phyloP scores from a whole-genome alignment of 2,329 filamentous ascomycete species.

The Colletotrichum sp. region DNA sequence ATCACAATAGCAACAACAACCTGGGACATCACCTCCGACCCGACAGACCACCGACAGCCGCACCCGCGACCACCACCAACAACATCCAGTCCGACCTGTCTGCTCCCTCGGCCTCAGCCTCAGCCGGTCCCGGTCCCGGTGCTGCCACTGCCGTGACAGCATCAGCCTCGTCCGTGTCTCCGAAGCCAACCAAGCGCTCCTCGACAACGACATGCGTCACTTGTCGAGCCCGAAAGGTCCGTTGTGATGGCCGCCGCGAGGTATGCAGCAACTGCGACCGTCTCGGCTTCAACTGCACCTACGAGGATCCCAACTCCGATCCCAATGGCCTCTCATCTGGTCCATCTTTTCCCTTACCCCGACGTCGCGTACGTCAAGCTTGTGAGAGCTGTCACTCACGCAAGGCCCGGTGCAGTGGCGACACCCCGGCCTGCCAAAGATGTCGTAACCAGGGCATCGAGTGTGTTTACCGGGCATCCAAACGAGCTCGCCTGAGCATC shows the following conservation, averaged over 20 bases:
- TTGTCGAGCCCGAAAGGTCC: conserved; percentile 62
- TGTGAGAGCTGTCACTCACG: conserved; percentile 63
- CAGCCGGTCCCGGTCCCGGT: not conserved
- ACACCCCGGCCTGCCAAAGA: conserved; percentile 58
- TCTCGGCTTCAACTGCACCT: conserved; percentile 62
- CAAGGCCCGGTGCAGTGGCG: conserved; percentile 64
- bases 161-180: conserved; percentile 20
- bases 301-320: conserved; percentile 52
- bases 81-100: not conserved
- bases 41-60: conserved; percentile 20
- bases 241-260: conserved; percentile 59
- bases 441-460: conserved; percentile 58
- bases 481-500: conserved; percentile 32
- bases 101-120: not conserved
- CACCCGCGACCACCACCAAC: not conserved
- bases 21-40: conserved; percentile 18
- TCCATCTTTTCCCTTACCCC: conserved; percentile 39
- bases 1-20: conserved; percentile 10
- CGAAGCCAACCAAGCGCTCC: conserved; percentile 39
- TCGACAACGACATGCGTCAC: conserved; percentile 59
- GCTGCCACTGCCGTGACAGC: conserved; percentile 7
- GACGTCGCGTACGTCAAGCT: conserved; percentile 60
- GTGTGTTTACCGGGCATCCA: conserved; percentile 59
- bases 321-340: conserved; percentile 41
- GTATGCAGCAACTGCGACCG: conserved; percentile 64